Evolutionary conservation across 768 basidiomycete species (phyloP).

Genomic region (Dentipellis fragilis): DNA sequence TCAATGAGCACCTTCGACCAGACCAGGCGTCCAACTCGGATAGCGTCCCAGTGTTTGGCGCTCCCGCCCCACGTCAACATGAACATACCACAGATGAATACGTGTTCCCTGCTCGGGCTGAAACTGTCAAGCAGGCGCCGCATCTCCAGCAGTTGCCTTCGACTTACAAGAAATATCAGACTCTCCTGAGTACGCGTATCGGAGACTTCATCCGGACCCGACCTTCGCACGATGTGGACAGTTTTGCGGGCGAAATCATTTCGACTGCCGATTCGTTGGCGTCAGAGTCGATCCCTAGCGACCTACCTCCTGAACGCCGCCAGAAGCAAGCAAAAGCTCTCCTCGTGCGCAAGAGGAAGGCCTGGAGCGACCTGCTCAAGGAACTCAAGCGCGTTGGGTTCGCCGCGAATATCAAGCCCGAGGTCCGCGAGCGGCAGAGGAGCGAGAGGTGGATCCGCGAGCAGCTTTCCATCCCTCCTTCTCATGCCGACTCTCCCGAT

Average conservation of each 20-base stretch:
- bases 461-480: conserved; percentile 34
- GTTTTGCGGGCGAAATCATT: conserved; percentile 55
- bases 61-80: not conserved
- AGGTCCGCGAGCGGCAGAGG: conserved; percentile 45
- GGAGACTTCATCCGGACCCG: conserved; percentile 30
- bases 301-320: conserved; percentile 36
- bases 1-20: conserved; percentile 26
- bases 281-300: conserved; percentile 29
- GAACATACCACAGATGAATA: not conserved
- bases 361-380: conserved; percentile 85
- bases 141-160: conserved; percentile 39
- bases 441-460: conserved; percentile 56
- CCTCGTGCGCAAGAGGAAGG: conserved; percentile 75
- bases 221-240: conserved; percentile 37
- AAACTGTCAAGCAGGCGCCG: conserved; percentile 11
- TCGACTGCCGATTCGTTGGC: conserved; percentile 49
- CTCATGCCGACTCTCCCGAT: conserved; percentile 10
- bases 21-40: not conserved
- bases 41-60: not conserved
- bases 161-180: conserved; percentile 42
- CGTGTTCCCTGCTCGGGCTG: not conserved
- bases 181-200: conserved; percentile 33
- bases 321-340: conserved; percentile 64
- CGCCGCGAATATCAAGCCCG: conserved; percentile 59
- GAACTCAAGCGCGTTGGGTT: conserved; percentile 78